Percentiles rank a stretch among this genome's conserved stretches.
These are phyloP conservation scores for Xylaria intraflava DNA, from an alignment of 495 filamentous ascomycete genomes.

Conservation along the genomic window DNA sequence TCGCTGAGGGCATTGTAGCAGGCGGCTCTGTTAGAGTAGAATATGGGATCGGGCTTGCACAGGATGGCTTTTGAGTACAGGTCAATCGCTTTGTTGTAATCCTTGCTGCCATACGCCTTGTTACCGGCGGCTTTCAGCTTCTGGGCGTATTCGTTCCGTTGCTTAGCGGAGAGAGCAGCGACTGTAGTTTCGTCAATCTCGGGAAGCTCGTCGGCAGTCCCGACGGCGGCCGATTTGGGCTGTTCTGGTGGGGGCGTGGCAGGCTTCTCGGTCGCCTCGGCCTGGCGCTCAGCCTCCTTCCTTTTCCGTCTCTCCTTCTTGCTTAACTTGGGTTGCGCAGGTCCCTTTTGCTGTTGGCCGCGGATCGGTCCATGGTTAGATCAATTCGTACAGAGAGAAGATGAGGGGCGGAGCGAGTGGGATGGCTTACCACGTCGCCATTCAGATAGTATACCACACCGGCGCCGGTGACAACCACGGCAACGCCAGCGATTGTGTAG, in stretches of 20 bases:
- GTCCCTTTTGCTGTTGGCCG: constrained; percentile 24
- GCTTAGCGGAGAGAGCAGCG: constrained; percentile 58
- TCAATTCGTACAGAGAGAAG: not conserved
- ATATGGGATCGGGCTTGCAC: constrained; percentile 95
- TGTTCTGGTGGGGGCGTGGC: constrained; percentile 30
- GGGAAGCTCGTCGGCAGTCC: constrained; percentile 71
- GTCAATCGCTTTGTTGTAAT: constrained; percentile 84
- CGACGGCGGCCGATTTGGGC: constrained; percentile 48
- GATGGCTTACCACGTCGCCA: constrained; percentile 35
- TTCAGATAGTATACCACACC: constrained; percentile 86
- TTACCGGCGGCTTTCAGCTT: constrained; percentile 95
- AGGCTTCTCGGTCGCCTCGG: constrained; percentile 38
- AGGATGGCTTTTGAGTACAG: constrained; percentile 92
- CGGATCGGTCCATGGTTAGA: not conserved
- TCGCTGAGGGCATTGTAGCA: constrained; percentile 89
- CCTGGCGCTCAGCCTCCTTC: constrained; percentile 64
- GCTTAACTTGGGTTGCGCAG: constrained; percentile 34
- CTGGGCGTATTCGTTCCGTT: constrained; percentile 74
- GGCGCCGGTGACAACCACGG: constrained; percentile 81
- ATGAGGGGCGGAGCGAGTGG: not conserved
- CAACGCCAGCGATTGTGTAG: constrained; percentile 91
- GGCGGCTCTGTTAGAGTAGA: constrained; percentile 96
- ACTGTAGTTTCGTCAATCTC: constrained; percentile 78
- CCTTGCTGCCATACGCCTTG: constrained; percentile 88
- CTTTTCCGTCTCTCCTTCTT: constrained; percentile 58